Evolutionary conservation across 768 basidiomycete species (phyloP).

Genomic region (Lactarius deliciosus): DNA sequence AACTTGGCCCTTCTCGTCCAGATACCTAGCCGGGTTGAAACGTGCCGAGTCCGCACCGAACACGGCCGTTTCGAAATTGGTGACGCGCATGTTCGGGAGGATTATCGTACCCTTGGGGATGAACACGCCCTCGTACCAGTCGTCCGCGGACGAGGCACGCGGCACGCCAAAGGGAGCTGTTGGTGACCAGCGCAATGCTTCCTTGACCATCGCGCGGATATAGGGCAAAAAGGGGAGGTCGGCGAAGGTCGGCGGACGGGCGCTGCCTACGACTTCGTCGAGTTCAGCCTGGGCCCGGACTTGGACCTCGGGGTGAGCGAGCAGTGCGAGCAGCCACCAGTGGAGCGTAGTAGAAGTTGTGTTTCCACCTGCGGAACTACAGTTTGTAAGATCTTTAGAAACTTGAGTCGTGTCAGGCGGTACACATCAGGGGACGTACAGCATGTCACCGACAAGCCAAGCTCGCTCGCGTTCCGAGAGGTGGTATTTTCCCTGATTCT

Average conservation of each 20-base stretch:
- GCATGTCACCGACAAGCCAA: conserved; percentile 24
- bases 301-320: neutral
- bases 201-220: neutral
- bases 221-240: neutral
- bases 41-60: neutral
- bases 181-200: neutral
- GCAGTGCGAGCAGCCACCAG: neutral
- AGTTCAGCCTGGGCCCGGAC: neutral
- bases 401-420: neutral
- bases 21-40: neutral
- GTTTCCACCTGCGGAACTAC: neutral
- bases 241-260: neutral
- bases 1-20: neutral
- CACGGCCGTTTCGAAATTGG: neutral
- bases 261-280: neutral
- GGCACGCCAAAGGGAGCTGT: conserved; percentile 15
- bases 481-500: neutral
- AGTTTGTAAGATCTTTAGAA: neutral
- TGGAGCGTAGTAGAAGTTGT: neutral
- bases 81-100: neutral
- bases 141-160: neutral
- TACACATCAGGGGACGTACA: conserved; percentile 16
- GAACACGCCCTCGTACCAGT: neutral
- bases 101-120: neutral
- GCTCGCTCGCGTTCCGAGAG: conserved; percentile 19